Base-by-base conservation (phyloP, 2,329 filamentous ascomycete species). In the Fusarium torulosum region DNA sequence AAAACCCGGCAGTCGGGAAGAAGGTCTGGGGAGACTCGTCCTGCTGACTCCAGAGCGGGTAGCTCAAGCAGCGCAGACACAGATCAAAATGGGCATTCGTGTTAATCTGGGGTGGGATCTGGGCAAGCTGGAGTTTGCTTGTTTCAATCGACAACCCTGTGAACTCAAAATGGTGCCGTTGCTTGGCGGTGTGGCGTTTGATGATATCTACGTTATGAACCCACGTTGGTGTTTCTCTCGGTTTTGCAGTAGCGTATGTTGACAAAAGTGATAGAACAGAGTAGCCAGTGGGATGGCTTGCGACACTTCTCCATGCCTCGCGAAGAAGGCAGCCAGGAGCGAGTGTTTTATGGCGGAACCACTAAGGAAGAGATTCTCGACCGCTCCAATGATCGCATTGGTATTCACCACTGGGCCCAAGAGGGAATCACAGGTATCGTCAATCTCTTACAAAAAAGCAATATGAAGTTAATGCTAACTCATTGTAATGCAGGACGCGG, bases 61-160 rank as follows among this genome's bases (percentile, higher is more conserved):
- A 7, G 77, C 78, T 21, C 80, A 47, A 7, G 70, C 83, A 1
- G 85, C 86, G 4, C 76, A 78, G 6, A 76, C 78, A 7, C 82
- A 85, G 67, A 87, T 88, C 67, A 79, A 77, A 38, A 83, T 81
- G 1, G 86, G 86, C 14, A 77, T 78, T 20, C 79, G 84, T 31
- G 80, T 87, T 23, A 82, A 82, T 11, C 78, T 88, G 38, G 81
- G 81, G 25, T 88, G 86, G 86, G 82, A 85, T 23, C 72, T 88
- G 61, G 83, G 80, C 20, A 87, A 88, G 68, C 75, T 87, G 4
- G 84, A 88, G 58, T 81, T 83, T 66, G 83, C 85, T 2, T 83
- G 84, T 61, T 83, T 87, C 66, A 81, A 82, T 42, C 80, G 86
- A 3, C 81, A 82, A 33, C 81, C 82, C 10, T 83, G 82, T 50